These are phyloP conservation scores for Cryptosporidium tyzzeri DNA, from an alignment of 169 alveolate genomes.

Conservation along the genomic window DNA sequence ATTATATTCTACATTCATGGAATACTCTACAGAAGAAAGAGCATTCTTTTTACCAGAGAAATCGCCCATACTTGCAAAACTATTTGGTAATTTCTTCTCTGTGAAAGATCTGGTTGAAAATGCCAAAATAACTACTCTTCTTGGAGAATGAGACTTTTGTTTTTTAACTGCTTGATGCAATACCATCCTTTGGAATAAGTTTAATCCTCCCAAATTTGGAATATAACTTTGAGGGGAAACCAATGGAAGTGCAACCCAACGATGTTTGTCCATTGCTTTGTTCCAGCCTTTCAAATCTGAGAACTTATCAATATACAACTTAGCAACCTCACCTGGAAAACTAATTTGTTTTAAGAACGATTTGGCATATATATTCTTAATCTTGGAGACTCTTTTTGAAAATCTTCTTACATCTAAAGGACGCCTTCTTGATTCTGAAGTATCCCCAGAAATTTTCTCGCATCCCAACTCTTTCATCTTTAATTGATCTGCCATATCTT, in stretches of 20 bases:
- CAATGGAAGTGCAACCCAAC: slow-evolving; percentile 75
- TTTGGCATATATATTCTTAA: slow-evolving; percentile 29
- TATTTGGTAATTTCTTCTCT: slow-evolving; percentile 45
- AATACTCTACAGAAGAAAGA: slow-evolving; percentile 25
- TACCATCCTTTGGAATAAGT: slow-evolving; percentile 48
- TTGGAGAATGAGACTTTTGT: slow-evolving; percentile 37
- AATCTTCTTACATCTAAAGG: slow-evolving; percentile 51
- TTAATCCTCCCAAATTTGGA: slow-evolving; percentile 70
- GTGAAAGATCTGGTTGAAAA: slow-evolving; percentile 11
- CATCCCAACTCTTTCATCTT: slow-evolving; percentile 56
- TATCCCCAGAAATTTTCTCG: not conserved
- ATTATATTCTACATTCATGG: slow-evolving; percentile 51
- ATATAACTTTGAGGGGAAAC: slow-evolving; percentile 62
- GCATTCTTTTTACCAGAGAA: slow-evolving; percentile 5
- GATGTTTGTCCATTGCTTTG: slow-evolving; percentile 68
- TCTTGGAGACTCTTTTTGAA: slow-evolving; percentile 36
- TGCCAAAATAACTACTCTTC: slow-evolving; percentile 57
- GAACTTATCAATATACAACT: slow-evolving; percentile 29
- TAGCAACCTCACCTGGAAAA: slow-evolving; percentile 44
- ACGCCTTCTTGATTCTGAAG: not conserved
- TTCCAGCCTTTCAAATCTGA: slow-evolving; percentile 72
- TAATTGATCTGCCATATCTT: slow-evolving; percentile 24
- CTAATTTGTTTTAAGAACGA: slow-evolving; percentile 47
- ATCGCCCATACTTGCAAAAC: slow-evolving; percentile 30
- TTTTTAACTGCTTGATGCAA: slow-evolving; percentile 31